Percentiles rank a stretch among this genome's conserved stretches.
Evolutionary conservation across 768 basidiomycete species (phyloP).

Genomic region (Macrocybe gigantea): DNA sequence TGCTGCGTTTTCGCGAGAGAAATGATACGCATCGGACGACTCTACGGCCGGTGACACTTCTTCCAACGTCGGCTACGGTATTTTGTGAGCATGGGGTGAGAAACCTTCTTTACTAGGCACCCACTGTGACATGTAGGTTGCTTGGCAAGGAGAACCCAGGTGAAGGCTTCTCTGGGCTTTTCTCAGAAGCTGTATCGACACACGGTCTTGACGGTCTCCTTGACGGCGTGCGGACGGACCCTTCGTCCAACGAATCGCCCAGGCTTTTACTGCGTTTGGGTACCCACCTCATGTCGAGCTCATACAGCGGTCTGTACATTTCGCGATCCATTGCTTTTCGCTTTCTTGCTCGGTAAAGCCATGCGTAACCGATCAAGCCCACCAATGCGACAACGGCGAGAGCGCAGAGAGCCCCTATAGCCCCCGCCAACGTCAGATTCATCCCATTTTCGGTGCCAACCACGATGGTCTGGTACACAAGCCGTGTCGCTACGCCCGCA

Average conservation of each 20-base stretch:
- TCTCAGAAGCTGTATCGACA: too few relatives aligned
- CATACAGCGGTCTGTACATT: constrained; percentile 5
- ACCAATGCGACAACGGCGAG: constrained; percentile 3
- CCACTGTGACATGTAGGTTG: constrained; percentile 11
- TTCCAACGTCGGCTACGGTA: neutral
- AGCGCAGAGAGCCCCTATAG: constrained; percentile 10
- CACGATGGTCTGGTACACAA: neutral
- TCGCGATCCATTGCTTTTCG: neutral
- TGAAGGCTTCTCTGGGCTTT: too few relatives aligned
- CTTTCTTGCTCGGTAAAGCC: constrained; percentile 3
- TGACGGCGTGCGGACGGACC: too few relatives aligned
- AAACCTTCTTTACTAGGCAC: neutral
- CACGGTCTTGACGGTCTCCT: too few relatives aligned
- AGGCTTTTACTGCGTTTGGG: too few relatives aligned
- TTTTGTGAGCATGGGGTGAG: neutral
- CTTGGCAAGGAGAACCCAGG: constrained; percentile 6
- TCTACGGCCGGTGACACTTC: constrained; percentile 14
- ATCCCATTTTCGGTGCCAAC: neutral
- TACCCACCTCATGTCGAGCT: neutral
- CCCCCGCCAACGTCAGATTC: constrained; percentile 4
- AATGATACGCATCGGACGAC: constrained; percentile 7
- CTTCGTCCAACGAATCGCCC: too few relatives aligned
- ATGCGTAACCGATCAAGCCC: constrained; percentile 1
- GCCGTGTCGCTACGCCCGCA: neutral
- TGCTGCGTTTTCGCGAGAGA: neutral